phyloP scores from a whole-genome alignment of 2,329 filamentous ascomycete genomes.

The Beauveria varroae region DNA sequence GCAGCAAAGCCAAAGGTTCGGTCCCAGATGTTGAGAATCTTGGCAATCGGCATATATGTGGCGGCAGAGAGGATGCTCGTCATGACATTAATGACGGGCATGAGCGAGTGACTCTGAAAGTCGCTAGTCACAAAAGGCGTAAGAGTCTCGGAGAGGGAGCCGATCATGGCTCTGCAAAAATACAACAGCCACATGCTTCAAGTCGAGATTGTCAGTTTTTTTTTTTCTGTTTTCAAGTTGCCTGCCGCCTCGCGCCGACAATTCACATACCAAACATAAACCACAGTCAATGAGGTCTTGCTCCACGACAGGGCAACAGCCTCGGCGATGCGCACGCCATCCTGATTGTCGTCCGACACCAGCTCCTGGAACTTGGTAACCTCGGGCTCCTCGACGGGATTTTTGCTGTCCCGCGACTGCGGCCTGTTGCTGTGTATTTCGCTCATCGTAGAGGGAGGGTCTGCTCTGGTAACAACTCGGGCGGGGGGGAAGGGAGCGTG shows the following conservation, averaged over 20 bases:
- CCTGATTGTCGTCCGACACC: constrained; percentile 13
- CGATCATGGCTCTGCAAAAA: constrained; percentile 9
- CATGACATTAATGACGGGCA: constrained; percentile 28
- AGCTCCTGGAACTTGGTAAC: neutral
- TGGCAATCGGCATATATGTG: constrained; percentile 27
- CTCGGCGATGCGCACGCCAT: constrained; percentile 18
- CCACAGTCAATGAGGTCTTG: constrained; percentile 14
- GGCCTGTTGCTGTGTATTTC: neutral
- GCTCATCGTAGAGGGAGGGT: neutral
- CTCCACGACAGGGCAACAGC: constrained; percentile 19
- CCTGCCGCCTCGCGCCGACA: neutral
- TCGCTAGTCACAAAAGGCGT: constrained; percentile 4
- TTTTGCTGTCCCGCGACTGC: neutral
- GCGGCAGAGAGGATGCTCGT: constrained; percentile 23
- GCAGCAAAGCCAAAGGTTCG: constrained; percentile 28
- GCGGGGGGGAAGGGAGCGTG: neutral
- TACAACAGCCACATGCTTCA: constrained; percentile 13
- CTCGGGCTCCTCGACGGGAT: constrained; percentile 3
- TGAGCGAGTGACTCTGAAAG: constrained; percentile 8
- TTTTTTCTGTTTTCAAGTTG: neutral
- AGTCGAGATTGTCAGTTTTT: neutral
- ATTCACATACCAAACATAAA: constrained; percentile 14
- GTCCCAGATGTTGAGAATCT: constrained; percentile 31
- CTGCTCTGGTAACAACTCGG: neutral
- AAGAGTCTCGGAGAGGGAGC: neutral